These are phyloP conservation scores for Nothophytophthora sp. DNA, from an alignment of 352 stramenopile genomes.

Conservation along the genomic window DNA sequence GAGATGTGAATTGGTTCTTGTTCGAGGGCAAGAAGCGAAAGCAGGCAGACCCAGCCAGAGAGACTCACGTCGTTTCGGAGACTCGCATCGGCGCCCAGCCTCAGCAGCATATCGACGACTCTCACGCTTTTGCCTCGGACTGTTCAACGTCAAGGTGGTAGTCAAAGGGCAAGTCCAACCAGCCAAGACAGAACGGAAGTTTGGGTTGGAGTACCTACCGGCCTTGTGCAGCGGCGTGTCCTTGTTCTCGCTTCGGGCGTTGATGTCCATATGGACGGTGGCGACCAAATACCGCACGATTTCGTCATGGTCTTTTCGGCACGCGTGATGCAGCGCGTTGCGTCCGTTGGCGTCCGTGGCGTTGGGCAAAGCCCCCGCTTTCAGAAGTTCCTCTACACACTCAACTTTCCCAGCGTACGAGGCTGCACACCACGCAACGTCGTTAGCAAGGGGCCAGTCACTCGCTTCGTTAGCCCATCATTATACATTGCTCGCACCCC, in stretches of 20 bases:
- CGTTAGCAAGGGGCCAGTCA: background rate
- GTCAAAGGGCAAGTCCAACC: background rate
- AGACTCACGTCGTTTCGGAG: slow-evolving; percentile 63
- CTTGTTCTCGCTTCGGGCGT: slow-evolving; percentile 60
- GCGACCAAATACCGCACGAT: slow-evolving; percentile 59
- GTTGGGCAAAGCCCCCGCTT: slow-evolving; percentile 38
- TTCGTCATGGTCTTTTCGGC: slow-evolving; percentile 69
- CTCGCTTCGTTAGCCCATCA: no score
- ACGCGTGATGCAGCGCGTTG: slow-evolving; percentile 78
- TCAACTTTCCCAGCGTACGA: slow-evolving; percentile 59
- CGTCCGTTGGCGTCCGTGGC: slow-evolving; percentile 54
- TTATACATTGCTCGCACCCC: slow-evolving; percentile 40
- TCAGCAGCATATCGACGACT: slow-evolving; percentile 59
- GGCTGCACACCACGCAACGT: slow-evolving; percentile 22
- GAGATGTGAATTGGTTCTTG: no score
- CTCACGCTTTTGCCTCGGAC: slow-evolving; percentile 53
- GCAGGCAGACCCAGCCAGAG: slow-evolving; percentile 25
- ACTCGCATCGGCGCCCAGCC: slow-evolving; percentile 54
- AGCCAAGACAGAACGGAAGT: no score
- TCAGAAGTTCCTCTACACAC: slow-evolving; percentile 58
- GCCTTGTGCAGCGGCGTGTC: slow-evolving; percentile 84
- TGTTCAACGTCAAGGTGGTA: slow-evolving; percentile 5
- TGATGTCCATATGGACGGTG: slow-evolving; percentile 53
- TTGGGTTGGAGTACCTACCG: no score
- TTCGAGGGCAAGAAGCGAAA: background rate